Percentiles rank a stretch among this genome's conserved stretches.
phyloP scores from a whole-genome alignment of 306 rosid genomes.

The Begonia fuchsioides region DNA sequence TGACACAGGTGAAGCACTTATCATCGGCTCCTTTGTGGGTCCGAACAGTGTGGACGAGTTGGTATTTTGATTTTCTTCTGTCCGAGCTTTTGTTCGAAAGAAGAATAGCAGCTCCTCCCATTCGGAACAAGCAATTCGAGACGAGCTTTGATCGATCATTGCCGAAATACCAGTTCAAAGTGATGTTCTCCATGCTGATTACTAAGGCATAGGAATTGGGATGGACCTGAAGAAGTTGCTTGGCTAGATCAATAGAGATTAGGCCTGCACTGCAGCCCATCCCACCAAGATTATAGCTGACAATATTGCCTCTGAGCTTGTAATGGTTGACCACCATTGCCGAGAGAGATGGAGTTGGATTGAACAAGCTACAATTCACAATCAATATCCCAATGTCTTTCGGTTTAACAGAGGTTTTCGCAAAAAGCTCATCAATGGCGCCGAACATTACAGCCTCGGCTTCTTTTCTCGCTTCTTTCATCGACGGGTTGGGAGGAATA shows the following conservation, averaged over 20 bases:
- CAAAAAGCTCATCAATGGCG: constrained; percentile 33
- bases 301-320: constrained; percentile 21
- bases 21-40: constrained; percentile 68
- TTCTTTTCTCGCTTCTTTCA: constrained; percentile 78
- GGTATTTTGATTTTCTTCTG: constrained; percentile 60
- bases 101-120: no score
- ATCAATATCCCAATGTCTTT: constrained; percentile 70
- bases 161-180: no score
- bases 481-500: constrained; percentile 69
- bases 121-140: no score
- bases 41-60: constrained; percentile 45
- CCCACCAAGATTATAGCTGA: constrained; percentile 58
- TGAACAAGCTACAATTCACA: constrained; percentile 10
- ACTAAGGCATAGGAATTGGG: no score
- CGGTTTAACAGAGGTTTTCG: constrained; percentile 50
- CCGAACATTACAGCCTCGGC: constrained; percentile 64
- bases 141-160: no score
- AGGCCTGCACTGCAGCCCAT: constrained; percentile 87
- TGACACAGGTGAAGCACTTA: constrained; percentile 61
- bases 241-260: constrained; percentile 24
- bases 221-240: constrained; percentile 5
- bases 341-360: constrained; percentile 76
- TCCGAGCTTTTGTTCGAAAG: constrained; percentile 18
- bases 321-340: constrained; percentile 66
- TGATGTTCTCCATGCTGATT: no score